These are phyloP conservation scores for Podospora fimiseda DNA, from an alignment of 495 filamentous ascomycete species.

Conservation along the genomic window DNA sequence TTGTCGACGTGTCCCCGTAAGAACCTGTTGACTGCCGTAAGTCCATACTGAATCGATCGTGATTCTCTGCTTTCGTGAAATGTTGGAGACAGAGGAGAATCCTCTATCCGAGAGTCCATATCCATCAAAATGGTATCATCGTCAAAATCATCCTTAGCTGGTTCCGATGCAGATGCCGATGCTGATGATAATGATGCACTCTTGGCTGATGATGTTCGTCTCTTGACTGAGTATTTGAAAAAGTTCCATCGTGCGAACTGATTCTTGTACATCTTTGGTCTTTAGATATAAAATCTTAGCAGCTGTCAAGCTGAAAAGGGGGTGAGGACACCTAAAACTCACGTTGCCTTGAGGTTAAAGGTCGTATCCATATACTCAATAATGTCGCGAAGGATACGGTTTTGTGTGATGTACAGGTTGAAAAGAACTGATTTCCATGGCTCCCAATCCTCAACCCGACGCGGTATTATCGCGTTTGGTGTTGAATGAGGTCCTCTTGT, in stretches of 20 bases:
- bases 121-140: slow-evolving; percentile 1
- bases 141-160: slow-evolving; percentile 5
- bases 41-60: slow-evolving; percentile 18
- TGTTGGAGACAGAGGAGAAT: slow-evolving; percentile 5
- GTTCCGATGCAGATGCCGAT: slow-evolving; percentile 1
- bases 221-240: slow-evolving; percentile 29
- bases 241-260: slow-evolving; percentile 28
- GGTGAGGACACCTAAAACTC: no score
- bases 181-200: neutral
- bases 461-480: slow-evolving; percentile 15
- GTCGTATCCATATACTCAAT: slow-evolving; percentile 25
- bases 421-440: slow-evolving; percentile 24
- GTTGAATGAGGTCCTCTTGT: slow-evolving; percentile 5
- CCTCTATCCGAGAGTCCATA: slow-evolving; percentile 7
- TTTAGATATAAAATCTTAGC: no score
- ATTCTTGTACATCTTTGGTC: slow-evolving; percentile 33
- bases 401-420: slow-evolving; percentile 30
- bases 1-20: slow-evolving; percentile 19
- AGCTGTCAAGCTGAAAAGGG: no score
- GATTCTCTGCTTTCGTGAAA: slow-evolving; percentile 14
- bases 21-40: slow-evolving; percentile 23
- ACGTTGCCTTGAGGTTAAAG: slow-evolving; percentile 26
- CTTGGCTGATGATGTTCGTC: slow-evolving; percentile 12
- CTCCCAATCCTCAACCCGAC: slow-evolving; percentile 26
- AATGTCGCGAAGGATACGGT: slow-evolving; percentile 27